Evolutionary conservation across 2,329 filamentous ascomycete genomes (phyloP).

Genomic region (Alternaria sp.): DNA sequence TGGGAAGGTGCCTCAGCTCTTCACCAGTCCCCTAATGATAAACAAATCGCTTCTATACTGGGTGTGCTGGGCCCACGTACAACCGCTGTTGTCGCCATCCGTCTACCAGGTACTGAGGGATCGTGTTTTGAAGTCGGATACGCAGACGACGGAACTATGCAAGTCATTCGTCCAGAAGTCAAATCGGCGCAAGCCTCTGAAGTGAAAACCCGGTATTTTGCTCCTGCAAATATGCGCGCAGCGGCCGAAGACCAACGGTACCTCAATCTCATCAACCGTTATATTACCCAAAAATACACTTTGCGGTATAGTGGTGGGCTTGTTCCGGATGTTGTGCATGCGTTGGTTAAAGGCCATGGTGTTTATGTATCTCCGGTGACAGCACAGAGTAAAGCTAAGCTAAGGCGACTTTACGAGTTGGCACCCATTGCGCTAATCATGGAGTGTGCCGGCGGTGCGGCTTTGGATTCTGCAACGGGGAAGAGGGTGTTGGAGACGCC

Average conservation of each 20-base stretch:
- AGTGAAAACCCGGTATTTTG: slow-evolving; percentile 65
- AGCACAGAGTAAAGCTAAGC: slow-evolving; percentile 62
- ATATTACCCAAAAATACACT: slow-evolving; percentile 65
- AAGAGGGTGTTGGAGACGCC: slow-evolving; percentile 29
- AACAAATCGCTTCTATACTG: slow-evolving; percentile 47
- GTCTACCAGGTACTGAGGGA: slow-evolving; percentile 52
- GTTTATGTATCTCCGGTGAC: slow-evolving; percentile 69
- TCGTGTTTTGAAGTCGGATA: slow-evolving; percentile 65
- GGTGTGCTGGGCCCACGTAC: slow-evolving; percentile 48
- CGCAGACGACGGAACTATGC: slow-evolving; percentile 42
- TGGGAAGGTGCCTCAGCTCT: slow-evolving; percentile 53
- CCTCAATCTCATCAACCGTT: slow-evolving; percentile 59
- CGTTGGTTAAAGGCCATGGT: slow-evolving; percentile 68
- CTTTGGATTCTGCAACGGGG: slow-evolving; percentile 59
- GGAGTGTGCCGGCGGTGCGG: slow-evolving; percentile 67
- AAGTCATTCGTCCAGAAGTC: slow-evolving; percentile 53
- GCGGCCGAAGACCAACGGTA: slow-evolving; percentile 63
- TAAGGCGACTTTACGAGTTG: slow-evolving; percentile 68
- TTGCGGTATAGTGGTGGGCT: slow-evolving; percentile 69
- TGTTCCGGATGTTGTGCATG: slow-evolving; percentile 69
- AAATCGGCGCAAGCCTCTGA: slow-evolving; percentile 30
- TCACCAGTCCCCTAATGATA: slow-evolving; percentile 21
- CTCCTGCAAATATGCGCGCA: slow-evolving; percentile 68
- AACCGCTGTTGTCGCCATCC: slow-evolving; percentile 63
- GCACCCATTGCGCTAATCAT: slow-evolving; percentile 68